phyloP scores from a whole-genome alignment of 352 stramenopile genomes.

The Thraustochytrium sp. region DNA sequence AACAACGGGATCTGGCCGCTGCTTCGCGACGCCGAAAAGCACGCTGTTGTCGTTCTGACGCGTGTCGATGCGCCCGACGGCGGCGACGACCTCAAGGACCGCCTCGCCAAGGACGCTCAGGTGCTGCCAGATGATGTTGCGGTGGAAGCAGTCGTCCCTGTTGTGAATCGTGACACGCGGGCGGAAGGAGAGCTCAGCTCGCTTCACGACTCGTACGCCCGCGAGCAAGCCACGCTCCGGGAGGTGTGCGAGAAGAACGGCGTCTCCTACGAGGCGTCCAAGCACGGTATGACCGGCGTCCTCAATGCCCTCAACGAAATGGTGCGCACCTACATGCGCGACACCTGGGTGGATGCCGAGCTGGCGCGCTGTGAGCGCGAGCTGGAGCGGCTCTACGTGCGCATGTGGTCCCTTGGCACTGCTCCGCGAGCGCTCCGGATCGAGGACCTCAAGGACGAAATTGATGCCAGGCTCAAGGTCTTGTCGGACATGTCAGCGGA shows the following conservation, averaged over 20 bases:
- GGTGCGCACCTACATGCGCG: constrained; percentile 49
- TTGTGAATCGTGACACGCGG: constrained; percentile 56
- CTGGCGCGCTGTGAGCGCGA: background rate
- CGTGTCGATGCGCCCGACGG: background rate
- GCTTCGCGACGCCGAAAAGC: constrained; percentile 24
- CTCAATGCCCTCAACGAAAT: constrained; percentile 51
- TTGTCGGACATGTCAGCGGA: background rate
- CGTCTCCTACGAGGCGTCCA: background rate
- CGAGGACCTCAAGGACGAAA: background rate
- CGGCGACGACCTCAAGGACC: background rate
- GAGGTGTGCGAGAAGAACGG: background rate
- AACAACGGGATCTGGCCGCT: constrained; percentile 57
- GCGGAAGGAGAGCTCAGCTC: constrained; percentile 47
- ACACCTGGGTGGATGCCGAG: constrained; percentile 47
- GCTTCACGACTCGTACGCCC: background rate
- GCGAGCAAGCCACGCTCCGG: background rate
- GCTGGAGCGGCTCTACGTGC: background rate
- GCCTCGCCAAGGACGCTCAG: constrained; percentile 50
- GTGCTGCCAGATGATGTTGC: constrained; percentile 57
- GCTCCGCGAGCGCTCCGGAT: background rate
- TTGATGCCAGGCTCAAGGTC: background rate
- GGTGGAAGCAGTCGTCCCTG: too few species aligned
- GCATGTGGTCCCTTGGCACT: background rate
- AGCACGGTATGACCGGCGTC: constrained; percentile 49
- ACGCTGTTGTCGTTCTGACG: background rate